phyloP scores from a whole-genome alignment of 139 green algal genomes.

The Klebsormidium nitens region DNA sequence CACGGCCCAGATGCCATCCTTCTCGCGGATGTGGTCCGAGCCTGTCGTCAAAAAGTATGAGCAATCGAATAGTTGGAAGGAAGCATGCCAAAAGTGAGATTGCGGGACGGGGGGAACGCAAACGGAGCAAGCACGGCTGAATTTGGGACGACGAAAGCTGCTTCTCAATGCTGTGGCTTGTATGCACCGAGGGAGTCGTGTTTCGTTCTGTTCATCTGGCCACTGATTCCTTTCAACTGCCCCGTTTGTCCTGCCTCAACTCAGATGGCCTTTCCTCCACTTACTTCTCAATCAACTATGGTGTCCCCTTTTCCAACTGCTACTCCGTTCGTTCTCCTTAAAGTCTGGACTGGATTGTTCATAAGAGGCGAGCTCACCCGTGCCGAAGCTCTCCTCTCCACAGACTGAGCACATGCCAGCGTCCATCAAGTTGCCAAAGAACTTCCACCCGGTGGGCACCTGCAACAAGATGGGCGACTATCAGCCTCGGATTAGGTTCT shows the following conservation, averaged over 20 bases:
- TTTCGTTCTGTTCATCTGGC: no score
- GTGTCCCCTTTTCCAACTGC: no score
- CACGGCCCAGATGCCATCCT: conserved; percentile 55
- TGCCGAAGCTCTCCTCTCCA: conserved; percentile 50
- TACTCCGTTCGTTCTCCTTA: no score
- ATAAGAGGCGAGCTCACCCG: conserved; percentile 14
- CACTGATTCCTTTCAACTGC: no score
- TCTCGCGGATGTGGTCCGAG: conserved; percentile 50
- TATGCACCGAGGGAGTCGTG: no score
- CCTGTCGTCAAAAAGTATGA: conserved; percentile 9
- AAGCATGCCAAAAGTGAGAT: not conserved
- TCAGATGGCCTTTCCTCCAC: no score
- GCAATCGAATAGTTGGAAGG: not conserved
- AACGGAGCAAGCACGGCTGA: not conserved
- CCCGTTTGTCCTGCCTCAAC: no score
- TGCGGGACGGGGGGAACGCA: not conserved
- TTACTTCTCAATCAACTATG: no score
- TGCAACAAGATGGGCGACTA: conserved; percentile 24
- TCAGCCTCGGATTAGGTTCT: no score
- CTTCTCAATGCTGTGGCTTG: no score
- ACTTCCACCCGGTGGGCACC: conserved; percentile 88
- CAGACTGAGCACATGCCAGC: conserved; percentile 88
- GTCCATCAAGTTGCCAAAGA: conserved; percentile 99
- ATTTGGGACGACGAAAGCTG: no score
- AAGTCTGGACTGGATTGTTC: no score